These are phyloP conservation scores for Syncephalastrum contaminatum DNA, from an alignment of 371 early-diverging fungal genomes.

Conservation along the genomic window DNA sequence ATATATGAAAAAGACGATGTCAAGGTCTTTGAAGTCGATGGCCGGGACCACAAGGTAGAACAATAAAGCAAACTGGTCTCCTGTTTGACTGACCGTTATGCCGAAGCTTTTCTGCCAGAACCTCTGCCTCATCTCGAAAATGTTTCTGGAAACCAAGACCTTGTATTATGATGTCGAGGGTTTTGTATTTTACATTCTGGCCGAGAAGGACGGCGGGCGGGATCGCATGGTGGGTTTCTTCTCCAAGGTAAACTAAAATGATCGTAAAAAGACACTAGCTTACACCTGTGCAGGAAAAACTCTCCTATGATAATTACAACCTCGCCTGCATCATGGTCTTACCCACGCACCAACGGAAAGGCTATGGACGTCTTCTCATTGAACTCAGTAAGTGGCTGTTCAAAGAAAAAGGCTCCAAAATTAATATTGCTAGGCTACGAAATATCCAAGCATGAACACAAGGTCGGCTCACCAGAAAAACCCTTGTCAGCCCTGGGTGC, in stretches of 20 bases:
- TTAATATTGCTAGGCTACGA: constrained; percentile 66
- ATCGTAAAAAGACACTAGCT: background rate
- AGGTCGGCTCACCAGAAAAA: constrained; percentile 88
- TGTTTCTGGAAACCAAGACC: constrained; percentile 98
- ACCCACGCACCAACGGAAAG: constrained; percentile 85
- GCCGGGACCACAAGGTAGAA: constrained; percentile 74
- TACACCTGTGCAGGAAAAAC: constrained; percentile 52
- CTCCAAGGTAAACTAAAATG: constrained; percentile 49
- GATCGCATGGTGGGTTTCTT: constrained; percentile 69
- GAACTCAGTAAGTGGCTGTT: constrained; percentile 68
- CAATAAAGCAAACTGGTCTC: background rate
- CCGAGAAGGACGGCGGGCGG: constrained; percentile 55
- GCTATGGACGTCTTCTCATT: constrained; percentile 84
- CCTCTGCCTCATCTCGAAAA: constrained; percentile 89
- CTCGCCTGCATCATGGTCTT: constrained; percentile 86
- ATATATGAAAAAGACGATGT: constrained; percentile 81
- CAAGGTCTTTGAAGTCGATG: constrained; percentile 92
- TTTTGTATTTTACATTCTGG: constrained; percentile 95
- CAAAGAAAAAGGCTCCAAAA: background rate
- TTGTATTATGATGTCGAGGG: constrained; percentile 98
- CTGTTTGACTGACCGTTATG: background rate
- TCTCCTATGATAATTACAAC: constrained; percentile 79
- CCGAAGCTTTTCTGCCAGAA: constrained; percentile 90
- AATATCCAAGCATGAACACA: constrained; percentile 84
- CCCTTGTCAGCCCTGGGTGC: constrained; percentile 78